Evolutionary conservation across 805 yeast species (phyloP), one percentile per base, ranked within the genome.

Genomic region (Metschnikowia arizonensis): DNA sequence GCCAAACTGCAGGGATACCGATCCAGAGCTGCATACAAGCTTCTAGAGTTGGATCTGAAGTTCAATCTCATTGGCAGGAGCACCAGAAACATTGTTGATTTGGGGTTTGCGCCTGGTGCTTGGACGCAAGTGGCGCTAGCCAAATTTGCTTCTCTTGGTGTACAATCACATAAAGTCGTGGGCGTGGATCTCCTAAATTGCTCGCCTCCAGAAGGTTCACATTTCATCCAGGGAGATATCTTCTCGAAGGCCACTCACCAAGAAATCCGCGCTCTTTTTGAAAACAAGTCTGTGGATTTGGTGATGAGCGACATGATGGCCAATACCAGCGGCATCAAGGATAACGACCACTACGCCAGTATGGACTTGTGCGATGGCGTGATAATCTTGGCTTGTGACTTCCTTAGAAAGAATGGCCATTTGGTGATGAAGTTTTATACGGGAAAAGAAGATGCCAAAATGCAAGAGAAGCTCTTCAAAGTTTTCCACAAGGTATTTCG

Each of bases 301-400:
- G 77, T 77, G 45, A 81, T 96, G 38, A 85, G 81, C 61, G 72
- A 72, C 67, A 91, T 97, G 98, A 85, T 91, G 86, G 86, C 88
- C 39, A 91, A 91, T 60, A 88, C 97, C 3, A 73, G 89, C 11
- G 98, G 99, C 3, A 66, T 87, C 33, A 78, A 82, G 8, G 81
- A 85, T 33, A 78, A 79, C 51, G 99, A 91, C 62, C 98, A 91
- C 64, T 68, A 76, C 11, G 80, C 79, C 53, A 88, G 96, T 49
- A 84, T 93, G 87, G 90, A 90, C 59, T 68, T 91, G 24, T 91
- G 97, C 63, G 93, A 88, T 56, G 97, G 97, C 0, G 97, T 96
- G 0, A 63, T 93, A 42, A 73, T 87, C 5, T 74, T 90, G 40
- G 83, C 95, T 1, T 73, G 83, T 43, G 84, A 81, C 49, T 64